A percentile compares a stretch with the other conserved stretches of the same genome.
These are phyloP conservation scores for Orbilia javanica DNA, from an alignment of 2,329 filamentous ascomycete species.

Conservation along the genomic window DNA sequence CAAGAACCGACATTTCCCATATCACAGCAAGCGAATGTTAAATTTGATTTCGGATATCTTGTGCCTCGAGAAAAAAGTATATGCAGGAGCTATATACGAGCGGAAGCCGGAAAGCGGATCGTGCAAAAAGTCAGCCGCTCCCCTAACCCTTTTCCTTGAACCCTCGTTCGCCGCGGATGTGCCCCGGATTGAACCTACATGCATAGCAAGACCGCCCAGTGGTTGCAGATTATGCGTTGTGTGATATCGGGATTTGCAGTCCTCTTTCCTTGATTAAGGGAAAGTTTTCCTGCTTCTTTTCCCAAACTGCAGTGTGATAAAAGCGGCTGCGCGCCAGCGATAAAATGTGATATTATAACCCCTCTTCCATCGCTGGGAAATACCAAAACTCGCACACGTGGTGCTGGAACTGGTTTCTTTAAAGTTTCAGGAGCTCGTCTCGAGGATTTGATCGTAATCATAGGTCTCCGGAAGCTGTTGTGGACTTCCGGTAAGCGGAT, in stretches of 20 bases:
- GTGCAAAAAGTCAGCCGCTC: slow-evolving; percentile 27
- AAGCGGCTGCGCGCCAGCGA: slow-evolving; percentile 57
- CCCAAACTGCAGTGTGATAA: slow-evolving; percentile 55
- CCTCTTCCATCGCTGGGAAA: slow-evolving; percentile 40
- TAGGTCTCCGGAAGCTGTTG: slow-evolving; percentile 46
- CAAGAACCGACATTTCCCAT: slow-evolving; percentile 27
- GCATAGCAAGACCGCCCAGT: slow-evolving; percentile 30
- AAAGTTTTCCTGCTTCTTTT: slow-evolving; percentile 38
- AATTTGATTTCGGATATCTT: slow-evolving; percentile 19
- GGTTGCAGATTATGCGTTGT: slow-evolving; percentile 55
- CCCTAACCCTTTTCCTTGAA: slow-evolving; percentile 26
- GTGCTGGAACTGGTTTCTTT: slow-evolving; percentile 27
- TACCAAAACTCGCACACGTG: slow-evolving; percentile 38
- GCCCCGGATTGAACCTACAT: slow-evolving; percentile 50
- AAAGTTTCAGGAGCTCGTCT: slow-evolving; percentile 30
- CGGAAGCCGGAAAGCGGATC: slow-evolving; percentile 46
- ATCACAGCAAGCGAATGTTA: slow-evolving; percentile 17
- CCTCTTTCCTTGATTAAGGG: slow-evolving; percentile 29
- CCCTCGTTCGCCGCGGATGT: slow-evolving; percentile 56
- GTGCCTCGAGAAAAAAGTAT: slow-evolving; percentile 2
- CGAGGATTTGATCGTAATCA: slow-evolving; percentile 17
- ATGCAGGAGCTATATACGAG: slow-evolving; percentile 46
- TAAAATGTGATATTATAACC: slow-evolving; percentile 58
- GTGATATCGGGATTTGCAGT: slow-evolving; percentile 35
- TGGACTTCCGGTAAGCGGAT: slow-evolving; percentile 47